A percentile compares a stretch with the other conserved stretches of the same genome.
These are phyloP conservation scores for Helicostylum pulchrum DNA, from an alignment of 192 early-diverging fungal species.

Conservation along the genomic window DNA sequence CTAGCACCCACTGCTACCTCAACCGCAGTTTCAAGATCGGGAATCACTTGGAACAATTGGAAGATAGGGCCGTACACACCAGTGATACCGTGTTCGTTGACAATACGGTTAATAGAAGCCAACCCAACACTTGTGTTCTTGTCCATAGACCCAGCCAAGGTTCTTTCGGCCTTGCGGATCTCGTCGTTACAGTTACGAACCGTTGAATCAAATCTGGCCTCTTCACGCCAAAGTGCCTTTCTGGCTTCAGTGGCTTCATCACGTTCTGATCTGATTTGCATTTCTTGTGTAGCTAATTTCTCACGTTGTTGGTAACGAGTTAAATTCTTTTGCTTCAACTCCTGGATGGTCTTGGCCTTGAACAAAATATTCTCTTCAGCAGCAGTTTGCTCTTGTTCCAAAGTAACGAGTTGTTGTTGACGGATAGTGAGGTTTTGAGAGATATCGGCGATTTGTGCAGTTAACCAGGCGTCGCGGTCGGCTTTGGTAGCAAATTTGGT, in stretches of 20 bases:
- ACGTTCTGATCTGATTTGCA: constrained; percentile 42
- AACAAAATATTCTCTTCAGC: background rate
- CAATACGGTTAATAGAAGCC: constrained; percentile 65
- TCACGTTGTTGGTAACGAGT: background rate
- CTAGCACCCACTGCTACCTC: constrained; percentile 86
- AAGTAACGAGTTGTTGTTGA: constrained; percentile 39
- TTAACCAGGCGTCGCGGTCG: constrained; percentile 80
- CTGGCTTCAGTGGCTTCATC: constrained; percentile 61
- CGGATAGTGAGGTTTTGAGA: constrained; percentile 48
- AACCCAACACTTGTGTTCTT: constrained; percentile 80
- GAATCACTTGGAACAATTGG: constrained; percentile 88
- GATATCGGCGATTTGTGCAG: constrained; percentile 66
- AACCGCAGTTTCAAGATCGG: constrained; percentile 78
- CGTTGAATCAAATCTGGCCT: constrained; percentile 66
- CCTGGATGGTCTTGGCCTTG: constrained; percentile 16
- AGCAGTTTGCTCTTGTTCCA: background rate
- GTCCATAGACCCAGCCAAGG: constrained; percentile 74
- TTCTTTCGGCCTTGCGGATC: constrained; percentile 67
- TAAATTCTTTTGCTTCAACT: background rate
- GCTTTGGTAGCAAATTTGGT: constrained; percentile 67
- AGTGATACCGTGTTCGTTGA: constrained; percentile 53
- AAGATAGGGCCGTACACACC: constrained; percentile 92
- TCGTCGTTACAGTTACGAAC: constrained; percentile 71
- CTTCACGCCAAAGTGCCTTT: constrained; percentile 90
- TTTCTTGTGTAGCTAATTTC: constrained; percentile 16